Percentiles rank a stretch among this genome's conserved stretches.
These are phyloP conservation scores for Thalassiosira pacifica DNA, from an alignment of 352 stramenopile species.

Conservation along the genomic window DNA sequence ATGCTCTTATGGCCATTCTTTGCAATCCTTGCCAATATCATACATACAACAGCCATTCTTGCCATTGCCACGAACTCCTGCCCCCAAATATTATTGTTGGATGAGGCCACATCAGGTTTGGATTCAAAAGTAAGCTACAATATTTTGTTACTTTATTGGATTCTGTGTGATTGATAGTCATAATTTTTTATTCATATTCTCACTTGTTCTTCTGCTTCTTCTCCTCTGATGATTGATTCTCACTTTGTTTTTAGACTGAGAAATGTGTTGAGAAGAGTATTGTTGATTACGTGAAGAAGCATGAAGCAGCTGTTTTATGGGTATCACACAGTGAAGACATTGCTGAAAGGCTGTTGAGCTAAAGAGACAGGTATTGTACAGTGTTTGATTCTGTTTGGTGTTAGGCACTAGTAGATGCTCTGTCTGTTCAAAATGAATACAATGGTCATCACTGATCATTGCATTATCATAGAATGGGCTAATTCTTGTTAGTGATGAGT, in stretches of 20 bases:
- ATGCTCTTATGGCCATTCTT: too few relatives aligned
- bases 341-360: constrained; percentile 65
- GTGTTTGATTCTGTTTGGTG: neutral
- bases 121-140: constrained; percentile 61
- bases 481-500: too few relatives aligned
- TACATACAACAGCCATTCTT: constrained; percentile 44
- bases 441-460: neutral
- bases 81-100: constrained; percentile 80
- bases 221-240: too few relatives aligned
- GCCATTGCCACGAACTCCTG: constrained; percentile 79
- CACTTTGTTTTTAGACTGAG: constrained; percentile 49
- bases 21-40: neutral
- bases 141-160: too few relatives aligned
- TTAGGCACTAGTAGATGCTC: neutral
- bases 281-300: constrained; percentile 58
- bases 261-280: constrained; percentile 76
- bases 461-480: neutral
- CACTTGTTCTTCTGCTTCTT: neutral
- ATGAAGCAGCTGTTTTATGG: constrained; percentile 63
- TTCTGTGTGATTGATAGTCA: neutral
- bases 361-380: neutral
- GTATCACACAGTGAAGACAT: constrained; percentile 82
- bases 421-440: too few relatives aligned
- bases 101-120: constrained; percentile 82
- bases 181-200: neutral